phyloP scores from a whole-genome alignment of 805 yeast species.

The Kodamaea restingae region DNA sequence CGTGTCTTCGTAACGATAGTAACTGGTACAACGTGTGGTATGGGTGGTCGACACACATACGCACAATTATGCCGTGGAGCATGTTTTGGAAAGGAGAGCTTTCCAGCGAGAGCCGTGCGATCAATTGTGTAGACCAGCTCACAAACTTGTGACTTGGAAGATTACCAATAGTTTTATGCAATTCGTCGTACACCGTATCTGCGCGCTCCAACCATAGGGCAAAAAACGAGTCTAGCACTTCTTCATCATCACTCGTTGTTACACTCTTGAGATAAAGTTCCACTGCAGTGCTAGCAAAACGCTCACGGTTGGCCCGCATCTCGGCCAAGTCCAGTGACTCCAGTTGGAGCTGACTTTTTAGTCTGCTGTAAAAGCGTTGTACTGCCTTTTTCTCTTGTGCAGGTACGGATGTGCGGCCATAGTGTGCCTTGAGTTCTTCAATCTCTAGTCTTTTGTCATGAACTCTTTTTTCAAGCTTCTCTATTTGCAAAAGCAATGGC shows the following conservation, averaged over 20 bases:
- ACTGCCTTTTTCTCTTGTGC: slow-evolving; percentile 51
- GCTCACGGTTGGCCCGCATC: slow-evolving; percentile 33
- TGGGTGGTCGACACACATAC: slow-evolving; percentile 58
- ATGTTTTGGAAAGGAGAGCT: slow-evolving; percentile 50
- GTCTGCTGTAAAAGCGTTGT: slow-evolving; percentile 46
- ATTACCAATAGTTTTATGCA: slow-evolving; percentile 31
- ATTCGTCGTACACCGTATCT: slow-evolving; percentile 36
- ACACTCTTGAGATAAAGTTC: slow-evolving; percentile 57
- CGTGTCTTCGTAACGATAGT: slow-evolving; percentile 52
- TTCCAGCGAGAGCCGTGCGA: slow-evolving; percentile 61
- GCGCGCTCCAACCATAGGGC: slow-evolving; percentile 77
- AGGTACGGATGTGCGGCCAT: slow-evolving; percentile 36
- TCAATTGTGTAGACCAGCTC: slow-evolving; percentile 79
- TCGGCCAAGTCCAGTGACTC: slow-evolving; percentile 47
- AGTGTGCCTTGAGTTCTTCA: slow-evolving; percentile 43
- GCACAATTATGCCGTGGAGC: slow-evolving; percentile 44
- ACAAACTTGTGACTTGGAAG: slow-evolving; percentile 62
- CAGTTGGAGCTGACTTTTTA: slow-evolving; percentile 43
- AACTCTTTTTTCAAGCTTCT: slow-evolving; percentile 38
- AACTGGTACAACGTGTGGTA: slow-evolving; percentile 65
- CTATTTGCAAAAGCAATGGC: slow-evolving; percentile 41
- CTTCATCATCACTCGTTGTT: slow-evolving; percentile 43
- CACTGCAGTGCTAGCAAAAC: slow-evolving; percentile 51
- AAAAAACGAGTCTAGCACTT: slow-evolving; percentile 70
- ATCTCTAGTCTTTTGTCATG: slow-evolving; percentile 44